Evolutionary conservation across 1,284 basidiomycete genomes (phyloP).

Genomic region (Boletus semigastroideus): DNA sequence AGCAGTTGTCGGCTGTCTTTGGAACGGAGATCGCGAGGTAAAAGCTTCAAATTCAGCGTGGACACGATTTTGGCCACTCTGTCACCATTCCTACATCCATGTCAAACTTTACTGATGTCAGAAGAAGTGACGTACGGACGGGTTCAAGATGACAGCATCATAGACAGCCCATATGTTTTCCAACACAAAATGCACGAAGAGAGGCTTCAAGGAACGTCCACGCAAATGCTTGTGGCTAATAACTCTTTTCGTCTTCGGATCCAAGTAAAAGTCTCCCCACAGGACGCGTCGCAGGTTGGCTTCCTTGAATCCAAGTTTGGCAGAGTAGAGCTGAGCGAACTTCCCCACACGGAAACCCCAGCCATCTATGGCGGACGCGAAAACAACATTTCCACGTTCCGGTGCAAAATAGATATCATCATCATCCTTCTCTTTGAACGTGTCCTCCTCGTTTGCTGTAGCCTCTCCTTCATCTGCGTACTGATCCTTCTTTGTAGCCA

Average conservation of each 20-base stretch:
- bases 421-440: slow-evolving; percentile 93
- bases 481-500: slow-evolving; percentile 71
- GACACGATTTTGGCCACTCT: slow-evolving; percentile 90
- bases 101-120: slow-evolving; percentile 45
- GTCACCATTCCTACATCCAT: slow-evolving; percentile 71
- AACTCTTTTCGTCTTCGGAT: slow-evolving; percentile 94
- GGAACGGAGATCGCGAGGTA: slow-evolving; percentile 86
- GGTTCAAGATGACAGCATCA: slow-evolving; percentile 81
- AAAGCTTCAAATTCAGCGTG: slow-evolving; percentile 82
- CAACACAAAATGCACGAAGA: slow-evolving; percentile 97
- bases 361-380: slow-evolving; percentile 94
- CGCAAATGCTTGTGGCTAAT: slow-evolving; percentile 89
- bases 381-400: slow-evolving; percentile 94
- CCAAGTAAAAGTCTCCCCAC: slow-evolving; percentile 98
- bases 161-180: slow-evolving; percentile 99
- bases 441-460: slow-evolving; percentile 53
- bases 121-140: slow-evolving; percentile 56
- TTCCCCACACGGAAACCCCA: slow-evolving; percentile 97
- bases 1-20: slow-evolving; percentile 89
- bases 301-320: slow-evolving; percentile 92
- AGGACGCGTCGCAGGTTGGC: slow-evolving; percentile 83
- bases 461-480: slow-evolving; percentile 68
- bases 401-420: slow-evolving; percentile 98
- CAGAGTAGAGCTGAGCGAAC: slow-evolving; percentile 91
- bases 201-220: slow-evolving; percentile 87